Conservation (phyloP, 2,329 filamentous ascomycete genomes). For the Teratosphaeria viscida region DNA sequence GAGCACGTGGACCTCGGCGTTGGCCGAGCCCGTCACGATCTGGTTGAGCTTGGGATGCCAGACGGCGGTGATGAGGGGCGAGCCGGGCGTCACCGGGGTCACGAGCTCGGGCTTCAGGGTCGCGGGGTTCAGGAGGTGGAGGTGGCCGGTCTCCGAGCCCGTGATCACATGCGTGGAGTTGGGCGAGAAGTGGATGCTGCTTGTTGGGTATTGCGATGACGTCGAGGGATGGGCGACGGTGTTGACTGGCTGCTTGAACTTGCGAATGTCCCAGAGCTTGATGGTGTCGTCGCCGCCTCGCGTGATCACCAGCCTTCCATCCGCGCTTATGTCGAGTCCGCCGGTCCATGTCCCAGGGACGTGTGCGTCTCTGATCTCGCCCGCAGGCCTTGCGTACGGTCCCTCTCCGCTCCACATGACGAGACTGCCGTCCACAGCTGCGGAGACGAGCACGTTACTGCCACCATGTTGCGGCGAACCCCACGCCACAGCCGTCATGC, state of each 20-base stretch:
- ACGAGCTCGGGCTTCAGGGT: conserved; percentile 76
- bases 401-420: conserved; percentile 89
- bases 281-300: conserved; percentile 84
- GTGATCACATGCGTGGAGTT: conserved; percentile 77
- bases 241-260: conserved; percentile 83
- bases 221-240: conserved; percentile 70
- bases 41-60: conserved; percentile 97
- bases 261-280: conserved; percentile 93
- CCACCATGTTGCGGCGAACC: conserved; percentile 65
- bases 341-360: conserved; percentile 78
- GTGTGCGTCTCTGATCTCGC: conserved; percentile 78
- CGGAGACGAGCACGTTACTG: conserved; percentile 65
- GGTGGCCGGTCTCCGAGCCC: conserved; percentile 71
- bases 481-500: conserved; percentile 92
- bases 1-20: conserved; percentile 78
- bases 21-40: conserved; percentile 86
- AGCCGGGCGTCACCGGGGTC: conserved; percentile 78
- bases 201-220: conserved; percentile 70
- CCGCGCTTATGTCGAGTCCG: conserved; percentile 79
- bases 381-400: conserved; percentile 70
- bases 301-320: conserved; percentile 83
- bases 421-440: conserved; percentile 79
- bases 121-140: conserved; percentile 88
- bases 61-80: conserved; percentile 68
- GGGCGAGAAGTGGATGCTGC: conserved; percentile 83